Base-by-base conservation (phyloP, 768 basidiomycete genomes). In the Paxillus involutus region DNA sequence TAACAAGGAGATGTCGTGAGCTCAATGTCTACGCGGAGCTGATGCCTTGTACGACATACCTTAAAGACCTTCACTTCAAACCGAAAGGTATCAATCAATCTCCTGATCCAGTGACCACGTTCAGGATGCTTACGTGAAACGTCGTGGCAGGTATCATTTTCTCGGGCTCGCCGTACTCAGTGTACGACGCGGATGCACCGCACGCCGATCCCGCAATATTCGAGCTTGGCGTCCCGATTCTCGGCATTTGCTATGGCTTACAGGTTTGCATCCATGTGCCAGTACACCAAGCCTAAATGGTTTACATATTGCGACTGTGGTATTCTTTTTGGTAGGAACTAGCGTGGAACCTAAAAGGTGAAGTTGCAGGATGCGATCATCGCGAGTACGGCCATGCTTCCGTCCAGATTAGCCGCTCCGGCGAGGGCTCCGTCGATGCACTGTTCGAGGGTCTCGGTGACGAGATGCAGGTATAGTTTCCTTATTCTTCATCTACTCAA, bases 161-260 rank as follows among this genome's bases (percentile, higher is more conserved):
- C 37, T 98, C 95, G 37, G 97, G 97, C 41, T 98, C 97, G 1
- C 97, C 97, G 0, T 98, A 96, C 74, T 98, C 96, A 32, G 97
- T 98, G 17, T 98, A 98, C 71, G 97, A 95, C 59, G 71, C 81
- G 29, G 95, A 85, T 58, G 87, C 97, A 5, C 96, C 97, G 21
- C 94, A 94, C 58, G 94, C 93, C 32, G 96, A 99, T 72, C 91
- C 94, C 16, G 88, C 81, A 14, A 85, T 98, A 10, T 98, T 93
- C 63, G 82, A 87, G 42, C 80, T 91, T 9, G 92, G 87, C 21
- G 86, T 98, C 2, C 96, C 97, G 3, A 85, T 99, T 47, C 79
- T 99, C 13, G 97, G 97, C 19, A 98, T 98, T 53, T 99, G 97
- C 70, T 98, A 98, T 71, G 97, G 97, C 24, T 80, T 98, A 13